phyloP scores from a whole-genome alignment of 2,329 filamentous ascomycete genomes.

The Colletotrichum tamarilloi region DNA sequence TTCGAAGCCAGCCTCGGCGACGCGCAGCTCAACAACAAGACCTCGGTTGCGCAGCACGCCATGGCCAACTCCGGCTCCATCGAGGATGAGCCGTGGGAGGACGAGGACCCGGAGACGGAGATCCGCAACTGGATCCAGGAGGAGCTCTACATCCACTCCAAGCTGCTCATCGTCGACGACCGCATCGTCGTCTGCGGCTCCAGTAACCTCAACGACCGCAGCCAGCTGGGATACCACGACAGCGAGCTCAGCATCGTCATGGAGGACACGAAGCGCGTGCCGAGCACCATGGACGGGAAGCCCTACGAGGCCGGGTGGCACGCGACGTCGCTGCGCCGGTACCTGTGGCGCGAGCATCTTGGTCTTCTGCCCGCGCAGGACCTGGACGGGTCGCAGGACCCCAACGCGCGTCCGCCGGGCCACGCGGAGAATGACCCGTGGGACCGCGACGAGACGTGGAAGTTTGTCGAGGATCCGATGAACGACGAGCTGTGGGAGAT shows the following conservation, averaged over 20 bases:
- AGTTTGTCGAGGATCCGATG: slow-evolving; percentile 78
- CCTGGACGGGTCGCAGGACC: slow-evolving; percentile 73
- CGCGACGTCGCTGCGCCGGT: slow-evolving; percentile 82
- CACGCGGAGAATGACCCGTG: slow-evolving; percentile 73
- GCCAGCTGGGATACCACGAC: slow-evolving; percentile 89
- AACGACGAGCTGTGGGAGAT: slow-evolving; percentile 72
- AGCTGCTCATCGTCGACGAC: slow-evolving; percentile 91
- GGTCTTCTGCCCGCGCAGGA: slow-evolving; percentile 82
- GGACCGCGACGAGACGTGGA: slow-evolving; percentile 70
- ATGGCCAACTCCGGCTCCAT: slow-evolving; percentile 75
- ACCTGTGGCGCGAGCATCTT: slow-evolving; percentile 91
- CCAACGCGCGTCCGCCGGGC: slow-evolving; percentile 79
- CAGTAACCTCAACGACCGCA: slow-evolving; percentile 91
- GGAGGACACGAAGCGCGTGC: slow-evolving; percentile 80
- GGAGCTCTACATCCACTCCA: slow-evolving; percentile 94
- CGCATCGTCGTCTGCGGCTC: slow-evolving; percentile 85
- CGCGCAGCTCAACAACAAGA: slow-evolving; percentile 50
- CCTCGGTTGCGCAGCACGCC: slow-evolving; percentile 78
- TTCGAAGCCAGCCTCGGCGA: slow-evolving; percentile 62
- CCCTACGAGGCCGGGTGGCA: slow-evolving; percentile 84
- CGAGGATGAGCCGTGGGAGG: slow-evolving; percentile 81
- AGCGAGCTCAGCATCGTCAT: slow-evolving; percentile 92
- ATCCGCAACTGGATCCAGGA: slow-evolving; percentile 93
- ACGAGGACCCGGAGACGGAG: slow-evolving; percentile 76
- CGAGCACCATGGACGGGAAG: slow-evolving; percentile 82